Percentiles rank a stretch among this genome's conserved stretches.
These are phyloP conservation scores for Boletus reticuloceps DNA, from an alignment of 768 basidiomycete genomes.

Conservation along the genomic window DNA sequence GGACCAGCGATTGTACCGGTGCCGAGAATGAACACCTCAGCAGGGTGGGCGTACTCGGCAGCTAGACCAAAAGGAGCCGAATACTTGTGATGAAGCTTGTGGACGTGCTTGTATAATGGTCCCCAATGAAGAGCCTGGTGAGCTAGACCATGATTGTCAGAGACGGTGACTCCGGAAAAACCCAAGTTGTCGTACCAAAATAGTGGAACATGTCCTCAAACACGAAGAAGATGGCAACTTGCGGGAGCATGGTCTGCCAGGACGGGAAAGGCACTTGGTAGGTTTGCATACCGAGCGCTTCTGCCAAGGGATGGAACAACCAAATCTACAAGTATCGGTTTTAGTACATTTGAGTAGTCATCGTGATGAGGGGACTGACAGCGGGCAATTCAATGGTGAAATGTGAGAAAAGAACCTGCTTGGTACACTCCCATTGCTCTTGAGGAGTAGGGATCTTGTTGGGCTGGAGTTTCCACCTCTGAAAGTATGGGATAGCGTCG, in stretches of 20 bases:
- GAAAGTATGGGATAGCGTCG: slow-evolving; percentile 92
- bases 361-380: slow-evolving; percentile 41
- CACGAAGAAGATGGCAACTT: slow-evolving; percentile 87
- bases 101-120: slow-evolving; percentile 84
- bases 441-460: slow-evolving; percentile 72
- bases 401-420: slow-evolving; percentile 89
- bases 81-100: slow-evolving; percentile 98
- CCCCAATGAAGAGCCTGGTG: slow-evolving; percentile 89
- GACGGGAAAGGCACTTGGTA: slow-evolving; percentile 91
- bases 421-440: slow-evolving; percentile 96
- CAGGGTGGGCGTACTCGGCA: slow-evolving; percentile 97
- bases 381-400: slow-evolving; percentile 93
- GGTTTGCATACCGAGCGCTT: slow-evolving; percentile 84
- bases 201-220: slow-evolving; percentile 98
- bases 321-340: slow-evolving; percentile 57
- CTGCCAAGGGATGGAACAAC: slow-evolving; percentile 89
- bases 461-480: slow-evolving; percentile 90
- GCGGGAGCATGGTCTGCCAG: slow-evolving; percentile 64
- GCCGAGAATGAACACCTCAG: slow-evolving; percentile 93
- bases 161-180: neutral
- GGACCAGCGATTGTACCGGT: slow-evolving; percentile 89
- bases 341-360: neutral
- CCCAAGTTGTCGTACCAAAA: slow-evolving; percentile 47
- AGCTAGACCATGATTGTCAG: slow-evolving; percentile 42
- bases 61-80: slow-evolving; percentile 96